phyloP scores from a whole-genome alignment of 768 basidiomycete species.

The Russula ochroleuca region DNA sequence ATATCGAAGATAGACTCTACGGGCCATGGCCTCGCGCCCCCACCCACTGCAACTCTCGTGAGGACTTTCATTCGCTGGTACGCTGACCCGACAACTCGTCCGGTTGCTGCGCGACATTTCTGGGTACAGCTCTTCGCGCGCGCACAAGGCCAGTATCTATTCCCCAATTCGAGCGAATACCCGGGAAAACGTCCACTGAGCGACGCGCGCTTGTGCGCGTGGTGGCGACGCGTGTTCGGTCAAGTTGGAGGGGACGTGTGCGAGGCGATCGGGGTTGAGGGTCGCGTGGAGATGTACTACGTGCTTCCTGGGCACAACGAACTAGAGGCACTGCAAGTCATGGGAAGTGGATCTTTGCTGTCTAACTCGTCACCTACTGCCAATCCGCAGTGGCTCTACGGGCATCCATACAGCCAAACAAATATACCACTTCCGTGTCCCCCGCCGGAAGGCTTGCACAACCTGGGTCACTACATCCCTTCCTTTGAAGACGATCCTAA shows the following conservation, averaged over 20 bases:
- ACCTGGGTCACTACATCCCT: constrained; percentile 75
- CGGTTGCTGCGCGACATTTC: constrained; percentile 13
- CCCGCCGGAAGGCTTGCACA: constrained; percentile 38
- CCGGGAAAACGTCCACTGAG: constrained; percentile 65
- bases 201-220: constrained; percentile 77
- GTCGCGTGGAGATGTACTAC: constrained; percentile 47
- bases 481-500: constrained; percentile 97
- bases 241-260: constrained; percentile 44
- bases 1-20: constrained; percentile 94
- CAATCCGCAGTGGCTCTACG: constrained; percentile 58
- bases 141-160: constrained; percentile 88
- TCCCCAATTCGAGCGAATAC: constrained; percentile 78
- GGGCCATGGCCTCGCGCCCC: constrained; percentile 60
- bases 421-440: constrained; percentile 45
- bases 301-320: constrained; percentile 66
- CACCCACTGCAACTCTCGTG: constrained; percentile 69
- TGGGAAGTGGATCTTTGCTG: constrained; percentile 40
- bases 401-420: constrained; percentile 63
- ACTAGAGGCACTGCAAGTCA: constrained; percentile 58
- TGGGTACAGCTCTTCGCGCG: constrained; percentile 47
- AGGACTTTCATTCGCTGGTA: constrained; percentile 49
- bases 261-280: constrained; percentile 30
- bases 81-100: constrained; percentile 33
- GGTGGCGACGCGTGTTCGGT: constrained; percentile 84
- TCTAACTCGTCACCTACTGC: constrained; percentile 18